These are phyloP conservation scores for Lindgomyces ingoldianus DNA, from an alignment of 495 filamentous ascomycete species.

Conservation along the genomic window DNA sequence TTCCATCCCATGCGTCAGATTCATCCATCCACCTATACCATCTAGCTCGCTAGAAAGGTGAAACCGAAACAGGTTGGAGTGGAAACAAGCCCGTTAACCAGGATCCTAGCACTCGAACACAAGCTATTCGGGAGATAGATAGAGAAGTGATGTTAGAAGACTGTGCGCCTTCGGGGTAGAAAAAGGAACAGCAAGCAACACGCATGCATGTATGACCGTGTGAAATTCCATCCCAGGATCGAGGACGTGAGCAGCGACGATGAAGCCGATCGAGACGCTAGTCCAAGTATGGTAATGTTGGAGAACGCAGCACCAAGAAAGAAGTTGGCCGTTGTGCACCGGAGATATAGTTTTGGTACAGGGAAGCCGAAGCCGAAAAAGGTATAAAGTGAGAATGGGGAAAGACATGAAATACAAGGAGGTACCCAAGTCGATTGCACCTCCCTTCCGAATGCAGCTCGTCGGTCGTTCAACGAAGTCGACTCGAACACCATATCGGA, in stretches of 20 bases:
- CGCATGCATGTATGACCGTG: conserved; percentile 5
- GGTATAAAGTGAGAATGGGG: neutral
- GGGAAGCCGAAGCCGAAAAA: neutral
- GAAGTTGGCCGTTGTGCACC: neutral
- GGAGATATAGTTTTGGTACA: conserved; percentile 7
- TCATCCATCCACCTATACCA: neutral
- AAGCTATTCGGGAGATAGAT: neutral
- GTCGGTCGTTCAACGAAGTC: neutral
- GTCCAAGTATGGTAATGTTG: neutral
- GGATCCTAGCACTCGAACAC: neutral
- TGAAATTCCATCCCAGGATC: neutral
- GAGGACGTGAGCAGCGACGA: neutral
- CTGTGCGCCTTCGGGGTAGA: neutral
- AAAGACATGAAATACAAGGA: neutral
- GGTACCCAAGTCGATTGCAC: conserved; percentile 14
- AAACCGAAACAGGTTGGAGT: neutral
- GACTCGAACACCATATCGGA: neutral
- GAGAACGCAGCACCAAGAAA: conserved; percentile 4
- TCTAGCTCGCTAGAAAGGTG: conserved; percentile 2
- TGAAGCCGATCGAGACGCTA: neutral
- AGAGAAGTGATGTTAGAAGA: neutral
- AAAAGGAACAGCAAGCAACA: conserved; percentile 11
- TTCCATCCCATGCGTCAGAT: neutral
- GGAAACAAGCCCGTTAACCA: conserved; percentile 1
- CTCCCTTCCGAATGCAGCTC: neutral